A percentile compares a stretch with the other conserved stretches of the same genome.
Evolutionary conservation across 371 early-diverging fungal genomes (phyloP).

Genomic region (Caulochytrium protostelioides): DNA sequence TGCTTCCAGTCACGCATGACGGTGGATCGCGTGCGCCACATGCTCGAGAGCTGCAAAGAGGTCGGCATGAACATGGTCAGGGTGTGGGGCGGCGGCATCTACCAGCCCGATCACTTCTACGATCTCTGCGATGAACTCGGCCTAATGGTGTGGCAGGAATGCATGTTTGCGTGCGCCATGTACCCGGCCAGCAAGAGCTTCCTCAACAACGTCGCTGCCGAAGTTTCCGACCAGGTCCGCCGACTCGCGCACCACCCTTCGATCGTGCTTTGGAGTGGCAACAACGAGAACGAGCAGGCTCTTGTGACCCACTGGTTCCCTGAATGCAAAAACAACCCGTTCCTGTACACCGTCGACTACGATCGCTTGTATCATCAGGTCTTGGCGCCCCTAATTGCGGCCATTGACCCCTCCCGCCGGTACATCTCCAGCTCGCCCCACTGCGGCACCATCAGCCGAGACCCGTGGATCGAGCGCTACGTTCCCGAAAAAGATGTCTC

Average conservation of each 20-base stretch:
- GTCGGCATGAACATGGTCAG: conserved; percentile 17
- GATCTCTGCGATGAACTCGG: conserved; percentile 24
- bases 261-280: conserved; percentile 25
- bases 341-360: too few relatives aligned
- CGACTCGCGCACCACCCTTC: conserved; percentile 17
- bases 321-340: too few relatives aligned
- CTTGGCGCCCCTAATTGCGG: too few relatives aligned
- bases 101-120: conserved; percentile 17
- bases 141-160: conserved; percentile 33
- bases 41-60: conserved; percentile 9
- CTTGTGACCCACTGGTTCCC: too few relatives aligned
- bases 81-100: neutral
- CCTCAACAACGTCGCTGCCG: conserved; percentile 13
- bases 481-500: too few relatives aligned
- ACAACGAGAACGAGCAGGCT: conserved; percentile 33
- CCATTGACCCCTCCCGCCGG: too few relatives aligned
- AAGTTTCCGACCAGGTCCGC: conserved; percentile 13
- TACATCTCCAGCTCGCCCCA: too few relatives aligned
- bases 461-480: too few relatives aligned
- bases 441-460: too few relatives aligned
- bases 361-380: too few relatives aligned
- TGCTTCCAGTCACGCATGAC: conserved; percentile 9
- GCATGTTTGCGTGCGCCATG: conserved; percentile 32
- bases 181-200: conserved; percentile 22
- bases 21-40: conserved; percentile 1